Base-by-base conservation (phyloP, 2,329 filamentous ascomycete species). In the Coniochaeta sp. region DNA sequence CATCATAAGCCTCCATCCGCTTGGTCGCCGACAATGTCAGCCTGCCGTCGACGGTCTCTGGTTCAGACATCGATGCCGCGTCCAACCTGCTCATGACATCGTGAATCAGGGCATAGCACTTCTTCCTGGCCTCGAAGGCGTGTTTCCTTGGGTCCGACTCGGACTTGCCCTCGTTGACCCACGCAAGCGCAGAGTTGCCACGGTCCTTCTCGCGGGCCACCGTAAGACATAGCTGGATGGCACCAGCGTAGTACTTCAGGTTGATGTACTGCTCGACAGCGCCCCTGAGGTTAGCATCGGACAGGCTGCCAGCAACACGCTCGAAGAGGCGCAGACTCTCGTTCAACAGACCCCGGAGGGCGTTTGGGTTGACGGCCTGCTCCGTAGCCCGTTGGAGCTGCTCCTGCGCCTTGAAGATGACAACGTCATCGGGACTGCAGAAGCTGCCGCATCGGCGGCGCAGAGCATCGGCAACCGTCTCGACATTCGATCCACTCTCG, bases 331-430 rank as follows among this genome's bases (percentile, higher is more conserved):
- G 82, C 60, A 96, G 70, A 68, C 91, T 96, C 66, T 97, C 92
- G 59, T 91, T 91, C 20, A 99, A 77, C 31, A 96, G 73, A 42
- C 85, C 84, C 30, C 91, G 83, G 6, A 87, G 89, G 50, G 83
- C 76, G 59, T 91, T 92, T 4, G 83, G 83, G 62, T 91, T 89
- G 4, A 78, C 74, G 9, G 84, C 82, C 47, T 88, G 82, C 65
- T 96, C 91, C 2, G 85, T 84, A 1, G 92, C 92, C 59, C 89
- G 82, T 74, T 96, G 95, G 50, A 97, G 74, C 61, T 92, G 88
- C 68, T 99, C 94, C 65, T 97, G 92, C 0, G 94, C 94, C 70
- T 96, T 97, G 83, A 99, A 99, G 59, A 96, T 92, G 57, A 97
- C 85, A 1, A 97, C 94, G 71, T 99, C 94, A 57, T 99, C 92